Base-by-base conservation (phyloP, 768 basidiomycete genomes). In the Lentinus tigrinus region DNA sequence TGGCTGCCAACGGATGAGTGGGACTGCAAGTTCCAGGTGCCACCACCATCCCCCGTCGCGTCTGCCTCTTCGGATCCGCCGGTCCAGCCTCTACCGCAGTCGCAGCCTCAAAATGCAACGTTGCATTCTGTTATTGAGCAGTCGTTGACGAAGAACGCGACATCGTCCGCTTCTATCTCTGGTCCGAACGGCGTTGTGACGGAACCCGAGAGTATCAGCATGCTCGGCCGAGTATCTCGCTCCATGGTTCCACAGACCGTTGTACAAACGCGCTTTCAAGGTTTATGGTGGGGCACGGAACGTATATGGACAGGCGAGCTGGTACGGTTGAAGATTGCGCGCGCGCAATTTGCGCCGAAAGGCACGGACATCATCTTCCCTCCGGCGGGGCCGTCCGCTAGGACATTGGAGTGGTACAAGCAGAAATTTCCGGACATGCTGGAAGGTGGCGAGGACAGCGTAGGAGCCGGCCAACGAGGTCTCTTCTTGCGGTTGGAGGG, bases 271-370 rank as follows among this genome's bases (percentile, higher is more conserved):
- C 77, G 84, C 40, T 92, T 84, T 67, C 89, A 93, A 66, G 91
- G 91, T 1, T 67, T 95, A 8, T 96, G 92, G 92, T 91, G 89
- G 88, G 94, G 94, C 8, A 84, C 87, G 1, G 93, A 95, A 67
- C 81, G 91, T 28, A 90, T 95, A 52, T 96, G 93, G 93, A 76
- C 81, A 4, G 90, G 89, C 57, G 93, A 96, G 61, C 81, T 95
- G 54, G 82, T 95, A 37, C 83, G 93, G 23, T 76, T 96, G 48
- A 91, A 91, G 65, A 71, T 88, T 24, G 80, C 85, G 1, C 81
- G 90, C 38, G 74, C 78, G 34, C 83, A 83, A 60, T 77, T 92
- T 55, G 88, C 88, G 13, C 89, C 89, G 6, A 65, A 76, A 37
- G 90, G 91, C 21, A 78, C 80, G 2, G 77, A 80, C 44, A 69